phyloP scores from a whole-genome alignment of 169 alveolate species.

The Theileria equi region DNA sequence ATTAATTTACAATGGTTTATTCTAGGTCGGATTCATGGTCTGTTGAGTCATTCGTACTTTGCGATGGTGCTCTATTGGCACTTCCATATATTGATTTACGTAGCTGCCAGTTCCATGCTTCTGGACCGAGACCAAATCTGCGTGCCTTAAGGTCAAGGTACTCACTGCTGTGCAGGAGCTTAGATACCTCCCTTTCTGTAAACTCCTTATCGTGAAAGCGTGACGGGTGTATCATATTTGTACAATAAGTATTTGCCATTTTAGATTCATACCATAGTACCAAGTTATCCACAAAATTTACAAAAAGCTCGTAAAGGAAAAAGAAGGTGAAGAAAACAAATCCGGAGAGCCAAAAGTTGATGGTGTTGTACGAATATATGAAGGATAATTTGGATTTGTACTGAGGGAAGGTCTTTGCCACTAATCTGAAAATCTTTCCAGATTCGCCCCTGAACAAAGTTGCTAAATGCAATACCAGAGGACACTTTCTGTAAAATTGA shows the following conservation, averaged over 20 bases:
- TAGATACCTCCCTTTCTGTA: slow-evolving; percentile 58
- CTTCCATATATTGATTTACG: slow-evolving; percentile 48
- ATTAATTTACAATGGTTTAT: too few relatives aligned
- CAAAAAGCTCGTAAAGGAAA: not conserved
- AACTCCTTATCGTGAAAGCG: slow-evolving; percentile 47
- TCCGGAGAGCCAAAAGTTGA: slow-evolving; percentile 17
- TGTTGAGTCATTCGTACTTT: not conserved
- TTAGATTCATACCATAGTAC: not conserved
- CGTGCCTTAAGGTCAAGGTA: slow-evolving; percentile 65
- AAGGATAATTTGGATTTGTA: not conserved
- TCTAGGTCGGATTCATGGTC: slow-evolving; percentile 26
- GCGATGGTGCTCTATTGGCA: slow-evolving; percentile 14
- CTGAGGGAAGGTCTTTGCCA: slow-evolving; percentile 10
- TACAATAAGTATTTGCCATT: slow-evolving; percentile 22
- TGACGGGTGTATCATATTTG: slow-evolving; percentile 64
- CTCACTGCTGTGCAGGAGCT: slow-evolving; percentile 63
- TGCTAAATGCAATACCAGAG: slow-evolving; percentile 3
- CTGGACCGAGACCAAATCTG: slow-evolving; percentile 71
- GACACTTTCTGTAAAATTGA: not conserved
- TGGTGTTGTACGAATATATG: slow-evolving; percentile 23
- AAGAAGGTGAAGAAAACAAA: slow-evolving; percentile 1
- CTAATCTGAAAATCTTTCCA: not conserved
- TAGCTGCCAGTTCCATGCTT: slow-evolving; percentile 78
- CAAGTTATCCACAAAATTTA: not conserved
- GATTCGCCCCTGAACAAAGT: slow-evolving; percentile 4